These are phyloP conservation scores for Triticum aestivum DNA, from an alignment of 176 grass and related monocot species.

Conservation along the genomic window IWGSC_CS_RefSeq_v2.1 NC_057797.1:688607678-688608177, in stretches of 20 bases:
- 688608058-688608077: neutral
- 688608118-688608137: constrained; percentile 6
- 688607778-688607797: neutral
- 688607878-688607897: neutral
- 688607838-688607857: constrained; percentile 45
- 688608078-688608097: neutral
- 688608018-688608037: neutral
- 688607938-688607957: neutral
- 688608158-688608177: neutral
- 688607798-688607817: constrained; percentile 21
- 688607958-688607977: neutral
- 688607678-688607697: constrained; percentile 5
- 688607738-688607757: constrained; percentile 21
- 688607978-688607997: neutral
- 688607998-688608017: neutral
- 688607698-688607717: constrained; percentile 15
- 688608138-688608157: neutral
- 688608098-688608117: neutral
- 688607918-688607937: neutral
- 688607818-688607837: neutral
- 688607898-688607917: neutral
- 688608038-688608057: neutral
- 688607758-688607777: constrained; percentile 22
- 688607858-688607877: constrained; percentile 50
- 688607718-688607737: constrained; percentile 24